phyloP scores from a whole-genome alignment of 805 yeast genomes.

The Candida oleophila region DNA sequence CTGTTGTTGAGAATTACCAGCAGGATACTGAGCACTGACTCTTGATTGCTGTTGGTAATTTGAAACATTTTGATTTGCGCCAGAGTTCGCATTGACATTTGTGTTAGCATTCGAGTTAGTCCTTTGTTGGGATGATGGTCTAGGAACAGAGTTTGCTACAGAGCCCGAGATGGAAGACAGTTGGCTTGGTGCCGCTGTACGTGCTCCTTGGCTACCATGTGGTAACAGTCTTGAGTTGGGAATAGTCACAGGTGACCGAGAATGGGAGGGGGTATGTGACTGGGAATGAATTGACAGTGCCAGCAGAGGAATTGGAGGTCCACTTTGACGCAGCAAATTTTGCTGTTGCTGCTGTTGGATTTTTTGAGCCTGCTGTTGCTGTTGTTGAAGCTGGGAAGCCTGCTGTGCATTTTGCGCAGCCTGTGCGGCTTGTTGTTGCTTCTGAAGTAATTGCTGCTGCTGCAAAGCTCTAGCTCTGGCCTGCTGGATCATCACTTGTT shows the following conservation, averaged over 20 bases:
- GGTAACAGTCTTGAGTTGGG: not conserved
- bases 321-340: not conserved
- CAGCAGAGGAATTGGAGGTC: not conserved
- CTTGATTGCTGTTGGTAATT: not conserved
- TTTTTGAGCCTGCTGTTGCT: constrained; percentile 7
- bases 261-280: not conserved
- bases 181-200: no score
- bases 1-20: constrained; percentile 3
- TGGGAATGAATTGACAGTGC: not conserved
- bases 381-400: constrained; percentile 7
- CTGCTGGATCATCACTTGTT: constrained; percentile 50
- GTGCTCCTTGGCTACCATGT: not conserved
- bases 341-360: constrained; percentile 10
- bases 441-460: constrained; percentile 31
- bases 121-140: not conserved
- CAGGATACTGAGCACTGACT: not conserved
- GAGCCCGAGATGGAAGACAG: not conserved
- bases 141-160: not conserved
- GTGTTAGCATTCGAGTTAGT: not conserved
- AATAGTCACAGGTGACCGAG: not conserved
- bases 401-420: constrained; percentile 9
- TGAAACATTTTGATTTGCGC: no score
- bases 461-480: constrained; percentile 43
- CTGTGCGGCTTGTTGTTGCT: constrained; percentile 9
- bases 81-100: no score